Conservation (phyloP, 139 green algal genomes). For the Chloropicon primus region DNA sequence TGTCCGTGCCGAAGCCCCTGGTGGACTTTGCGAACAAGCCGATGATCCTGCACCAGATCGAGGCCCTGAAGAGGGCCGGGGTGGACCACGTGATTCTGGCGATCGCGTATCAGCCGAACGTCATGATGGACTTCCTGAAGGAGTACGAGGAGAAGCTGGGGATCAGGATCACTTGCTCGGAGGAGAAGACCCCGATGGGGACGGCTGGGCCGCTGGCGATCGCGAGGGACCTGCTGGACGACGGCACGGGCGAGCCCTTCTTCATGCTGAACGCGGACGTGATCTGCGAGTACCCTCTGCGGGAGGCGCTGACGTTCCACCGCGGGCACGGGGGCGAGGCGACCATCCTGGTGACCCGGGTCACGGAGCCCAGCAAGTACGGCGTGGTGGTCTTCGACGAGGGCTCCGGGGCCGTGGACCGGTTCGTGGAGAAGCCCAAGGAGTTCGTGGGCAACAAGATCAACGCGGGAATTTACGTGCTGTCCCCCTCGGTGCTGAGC, state of each 20-base stretch:
- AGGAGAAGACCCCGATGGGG: conserved; percentile 95
- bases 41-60: conserved; percentile 96
- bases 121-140: conserved; percentile 87
- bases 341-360: conserved; percentile 90
- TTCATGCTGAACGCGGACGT: conserved; percentile 98
- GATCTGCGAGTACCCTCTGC: conserved; percentile 89
- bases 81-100: conserved; percentile 90
- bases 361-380: conserved; percentile 91
- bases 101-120: conserved; percentile 90
- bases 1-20: conserved; percentile 10
- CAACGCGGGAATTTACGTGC: conserved; percentile 94
- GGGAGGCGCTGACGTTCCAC: conserved; percentile 62
- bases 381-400: conserved; percentile 84
- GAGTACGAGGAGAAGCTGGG: conserved; percentile 90
- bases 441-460: conserved; percentile 99
- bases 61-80: conserved; percentile 80
- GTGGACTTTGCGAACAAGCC: conserved; percentile 86
- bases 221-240: conserved; percentile 69
- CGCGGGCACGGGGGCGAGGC: conserved; percentile 59
- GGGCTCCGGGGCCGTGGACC: conserved; percentile 57
- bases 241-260: conserved; percentile 76
- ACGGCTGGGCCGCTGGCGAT: conserved; percentile 87
- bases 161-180: conserved; percentile 67
- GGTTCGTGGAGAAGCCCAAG: conserved; percentile 75
- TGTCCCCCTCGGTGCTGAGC: conserved; percentile 64